phyloP scores from a whole-genome alignment of 208 protist genomes.

The Balamuthia mandrillaris region DNA sequence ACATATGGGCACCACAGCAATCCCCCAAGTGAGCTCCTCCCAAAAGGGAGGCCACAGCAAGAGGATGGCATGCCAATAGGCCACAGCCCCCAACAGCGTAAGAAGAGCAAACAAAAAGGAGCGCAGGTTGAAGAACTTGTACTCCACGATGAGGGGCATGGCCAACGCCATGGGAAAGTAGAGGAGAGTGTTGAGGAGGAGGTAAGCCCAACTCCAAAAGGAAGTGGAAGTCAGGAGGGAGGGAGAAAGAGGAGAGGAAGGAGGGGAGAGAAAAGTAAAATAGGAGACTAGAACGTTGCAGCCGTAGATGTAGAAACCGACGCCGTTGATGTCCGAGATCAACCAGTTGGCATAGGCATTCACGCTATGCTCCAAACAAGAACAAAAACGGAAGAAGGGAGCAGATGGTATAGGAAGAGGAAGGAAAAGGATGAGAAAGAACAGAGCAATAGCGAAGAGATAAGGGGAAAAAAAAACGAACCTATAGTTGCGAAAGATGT shows the following conservation, averaged over 20 bases:
- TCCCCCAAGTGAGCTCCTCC: no score
- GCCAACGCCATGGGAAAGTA: neutral
- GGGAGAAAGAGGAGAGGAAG: neutral
- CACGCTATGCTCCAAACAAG: no score
- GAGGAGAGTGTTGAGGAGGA: neutral
- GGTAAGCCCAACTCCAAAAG: neutral
- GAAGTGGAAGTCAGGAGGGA: neutral
- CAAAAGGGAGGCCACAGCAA: no score
- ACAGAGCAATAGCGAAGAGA: no score
- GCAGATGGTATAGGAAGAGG: no score
- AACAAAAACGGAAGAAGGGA: no score
- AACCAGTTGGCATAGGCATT: neutral
- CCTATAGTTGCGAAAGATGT: slow-evolving; percentile 14
- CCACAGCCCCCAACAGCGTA: no score
- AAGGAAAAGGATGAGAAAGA: no score
- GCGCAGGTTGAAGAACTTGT: slow-evolving; percentile 29
- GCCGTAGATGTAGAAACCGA: neutral
- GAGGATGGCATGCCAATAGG: no score
- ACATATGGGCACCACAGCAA: no score
- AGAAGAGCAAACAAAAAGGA: no score
- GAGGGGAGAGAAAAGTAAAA: neutral
- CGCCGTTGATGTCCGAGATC: slow-evolving; percentile 14
- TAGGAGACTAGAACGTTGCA: neutral
- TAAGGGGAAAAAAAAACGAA: no score
- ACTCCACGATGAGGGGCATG: slow-evolving; percentile 13